These are phyloP conservation scores for Arthrobotrys iridis DNA, from an alignment of 2,329 filamentous ascomycete species.

Conservation along the genomic window DNA sequence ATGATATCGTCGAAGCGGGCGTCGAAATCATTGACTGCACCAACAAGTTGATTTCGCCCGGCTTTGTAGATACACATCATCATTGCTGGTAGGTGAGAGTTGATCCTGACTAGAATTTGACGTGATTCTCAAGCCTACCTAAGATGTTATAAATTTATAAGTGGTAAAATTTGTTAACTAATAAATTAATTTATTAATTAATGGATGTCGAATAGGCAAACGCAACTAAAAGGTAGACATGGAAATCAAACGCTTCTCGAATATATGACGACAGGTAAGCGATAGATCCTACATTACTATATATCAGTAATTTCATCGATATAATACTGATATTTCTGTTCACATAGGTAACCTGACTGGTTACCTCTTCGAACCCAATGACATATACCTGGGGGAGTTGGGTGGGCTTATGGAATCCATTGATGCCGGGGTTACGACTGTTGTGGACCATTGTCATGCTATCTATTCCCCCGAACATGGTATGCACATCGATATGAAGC, in stretches of 20 bases:
- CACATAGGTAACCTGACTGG: slow-evolving; percentile 60
- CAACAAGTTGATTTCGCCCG: slow-evolving; percentile 62
- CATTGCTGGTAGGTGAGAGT: slow-evolving; percentile 63
- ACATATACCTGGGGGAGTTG: slow-evolving; percentile 65
- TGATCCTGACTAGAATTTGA: too few relatives aligned
- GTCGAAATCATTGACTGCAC: slow-evolving; percentile 62
- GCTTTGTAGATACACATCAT: slow-evolving; percentile 64
- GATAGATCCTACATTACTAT: slow-evolving; percentile 23
- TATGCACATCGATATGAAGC: slow-evolving; percentile 48
- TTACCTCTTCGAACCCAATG: slow-evolving; percentile 61
- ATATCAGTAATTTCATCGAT: slow-evolving; percentile 16
- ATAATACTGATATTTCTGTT: slow-evolving; percentile 57
- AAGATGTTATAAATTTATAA: slow-evolving; percentile 23
- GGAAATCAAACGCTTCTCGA: slow-evolving; percentile 63
- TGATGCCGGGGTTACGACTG: slow-evolving; percentile 63
- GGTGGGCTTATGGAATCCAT: slow-evolving; percentile 62
- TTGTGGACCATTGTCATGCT: slow-evolving; percentile 62
- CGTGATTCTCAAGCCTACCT: too few relatives aligned
- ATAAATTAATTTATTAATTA: too few relatives aligned
- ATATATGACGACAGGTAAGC: slow-evolving; percentile 62
- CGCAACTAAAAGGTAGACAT: slow-evolving; percentile 61
- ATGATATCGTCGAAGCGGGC: slow-evolving; percentile 20
- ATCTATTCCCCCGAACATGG: slow-evolving; percentile 60
- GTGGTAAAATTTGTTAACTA: too few relatives aligned
- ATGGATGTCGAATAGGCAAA: slow-evolving; percentile 58